Conservation (phyloP, 495 filamentous ascomycete genomes). For the Aspergillus incahuasiensis region DNA sequence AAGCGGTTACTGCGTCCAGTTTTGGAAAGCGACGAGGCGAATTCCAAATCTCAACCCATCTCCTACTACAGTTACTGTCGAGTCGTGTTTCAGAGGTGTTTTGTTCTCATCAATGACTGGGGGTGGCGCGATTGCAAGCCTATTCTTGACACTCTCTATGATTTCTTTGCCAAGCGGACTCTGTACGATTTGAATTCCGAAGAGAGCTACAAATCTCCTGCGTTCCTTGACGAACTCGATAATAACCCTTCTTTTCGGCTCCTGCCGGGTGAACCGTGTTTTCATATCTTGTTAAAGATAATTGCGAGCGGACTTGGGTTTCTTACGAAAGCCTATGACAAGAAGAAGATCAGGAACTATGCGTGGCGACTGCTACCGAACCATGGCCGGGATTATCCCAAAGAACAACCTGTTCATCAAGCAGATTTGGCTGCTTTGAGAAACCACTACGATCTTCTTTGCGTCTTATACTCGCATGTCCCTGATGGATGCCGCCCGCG, state of each 20-base stretch:
- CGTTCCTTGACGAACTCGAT: constrained; percentile 72
- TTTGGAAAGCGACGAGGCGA: constrained; percentile 59
- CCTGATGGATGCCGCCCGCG: constrained; percentile 67
- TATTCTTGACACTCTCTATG: constrained; percentile 76
- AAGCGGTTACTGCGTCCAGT: constrained; percentile 61
- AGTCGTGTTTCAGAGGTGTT: constrained; percentile 67
- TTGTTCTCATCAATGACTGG: constrained; percentile 75
- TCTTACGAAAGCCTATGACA: constrained; percentile 51
- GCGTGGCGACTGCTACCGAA: constrained; percentile 81
- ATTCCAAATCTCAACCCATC: constrained; percentile 48
- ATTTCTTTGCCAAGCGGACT: constrained; percentile 79
- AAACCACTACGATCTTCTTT: constrained; percentile 92
- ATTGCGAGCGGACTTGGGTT: constrained; percentile 65
- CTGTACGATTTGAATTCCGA: constrained; percentile 74
- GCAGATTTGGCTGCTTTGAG: constrained; percentile 79
- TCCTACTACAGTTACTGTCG: constrained; percentile 80
- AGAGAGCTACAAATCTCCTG: constrained; percentile 67
- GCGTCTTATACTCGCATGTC: constrained; percentile 81
- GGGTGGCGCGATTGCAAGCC: constrained; percentile 77
- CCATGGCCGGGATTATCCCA: constrained; percentile 80
- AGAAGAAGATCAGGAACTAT: constrained; percentile 72
- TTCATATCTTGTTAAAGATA: constrained; percentile 89
- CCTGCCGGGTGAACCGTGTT: constrained; percentile 71
- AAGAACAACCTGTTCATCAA: constrained; percentile 68
- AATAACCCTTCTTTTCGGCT: constrained; percentile 55